Conservation (phyloP, 345 rosid species). For the Arabis hirsuta region DNA sequence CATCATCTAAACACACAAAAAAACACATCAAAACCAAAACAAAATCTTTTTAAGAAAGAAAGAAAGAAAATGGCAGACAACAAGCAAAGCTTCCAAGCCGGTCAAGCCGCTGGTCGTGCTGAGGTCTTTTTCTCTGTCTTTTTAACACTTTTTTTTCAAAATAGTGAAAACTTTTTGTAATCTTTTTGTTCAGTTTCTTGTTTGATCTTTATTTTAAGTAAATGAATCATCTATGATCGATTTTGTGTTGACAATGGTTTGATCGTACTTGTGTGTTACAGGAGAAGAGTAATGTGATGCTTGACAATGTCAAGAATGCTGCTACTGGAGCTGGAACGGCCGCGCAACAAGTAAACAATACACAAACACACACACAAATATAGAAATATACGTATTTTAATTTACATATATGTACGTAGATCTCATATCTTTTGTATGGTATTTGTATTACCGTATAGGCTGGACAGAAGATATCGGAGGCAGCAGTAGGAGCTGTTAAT, state of each 20-base stretch:
- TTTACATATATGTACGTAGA: background rate
- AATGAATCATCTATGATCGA: background rate
- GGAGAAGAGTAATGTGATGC: slow-evolving; percentile 62
- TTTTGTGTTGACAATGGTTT: background rate
- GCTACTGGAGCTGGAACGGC: slow-evolving; percentile 60
- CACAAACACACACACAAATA: background rate
- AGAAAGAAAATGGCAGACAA: slow-evolving; percentile 48
- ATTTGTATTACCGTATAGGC: slow-evolving; percentile 43
- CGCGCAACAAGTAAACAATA: slow-evolving; percentile 49
- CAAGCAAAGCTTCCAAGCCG: slow-evolving; percentile 55
- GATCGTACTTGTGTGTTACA: slow-evolving; percentile 21
- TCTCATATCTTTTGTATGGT: background rate
- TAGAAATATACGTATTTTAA: background rate
- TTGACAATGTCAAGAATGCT: slow-evolving; percentile 55
- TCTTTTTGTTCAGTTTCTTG: background rate
- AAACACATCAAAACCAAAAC: background rate
- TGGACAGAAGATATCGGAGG: slow-evolving; percentile 54
- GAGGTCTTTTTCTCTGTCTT: slow-evolving; percentile 47
- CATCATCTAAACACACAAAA: background rate
- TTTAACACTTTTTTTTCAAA: background rate
- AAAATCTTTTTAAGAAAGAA: background rate
- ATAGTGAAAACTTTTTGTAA: no score
- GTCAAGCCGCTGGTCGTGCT: slow-evolving; percentile 57
- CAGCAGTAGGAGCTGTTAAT: slow-evolving; percentile 66
- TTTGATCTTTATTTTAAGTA: background rate